A percentile compares a stretch with the other conserved stretches of the same genome.
Conservation (phyloP, 164 flowering plant genomes). For the Kalanchoe fedtschenkoi region DNA sequence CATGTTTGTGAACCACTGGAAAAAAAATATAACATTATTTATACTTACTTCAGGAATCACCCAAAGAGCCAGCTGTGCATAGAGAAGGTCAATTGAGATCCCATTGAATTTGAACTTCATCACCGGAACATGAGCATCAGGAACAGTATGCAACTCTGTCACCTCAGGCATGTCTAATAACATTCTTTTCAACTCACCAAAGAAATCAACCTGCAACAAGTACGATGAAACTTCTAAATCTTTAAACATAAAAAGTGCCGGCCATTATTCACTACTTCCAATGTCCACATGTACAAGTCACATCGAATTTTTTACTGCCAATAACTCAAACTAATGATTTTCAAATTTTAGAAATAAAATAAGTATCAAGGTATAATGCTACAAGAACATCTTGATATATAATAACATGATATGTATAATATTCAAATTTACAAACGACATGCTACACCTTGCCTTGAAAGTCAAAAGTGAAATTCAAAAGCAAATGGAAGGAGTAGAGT, state of each 20-base stretch:
- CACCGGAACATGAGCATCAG: slow-evolving; percentile 96
- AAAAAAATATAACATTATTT: neutral
- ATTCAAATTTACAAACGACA: too few relatives aligned
- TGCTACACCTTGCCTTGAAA: too few relatives aligned
- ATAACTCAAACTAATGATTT: too few relatives aligned
- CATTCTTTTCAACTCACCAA: slow-evolving; percentile 67
- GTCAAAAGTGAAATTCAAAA: slow-evolving; percentile 3
- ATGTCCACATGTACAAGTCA: too few relatives aligned
- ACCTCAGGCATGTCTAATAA: slow-evolving; percentile 87
- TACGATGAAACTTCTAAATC: slow-evolving; percentile 7
- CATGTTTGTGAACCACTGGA: neutral
- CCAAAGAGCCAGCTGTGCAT: slow-evolving; percentile 73
- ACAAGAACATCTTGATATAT: too few relatives aligned
- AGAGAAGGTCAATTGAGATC: slow-evolving; percentile 88
- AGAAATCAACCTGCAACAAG: slow-evolving; percentile 71
- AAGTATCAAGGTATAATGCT: too few relatives aligned
- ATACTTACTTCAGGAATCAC: slow-evolving; percentile 86
- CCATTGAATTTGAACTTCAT: slow-evolving; percentile 82
- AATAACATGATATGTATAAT: too few relatives aligned
- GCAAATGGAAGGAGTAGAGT: slow-evolving; percentile 7
- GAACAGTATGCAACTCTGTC: slow-evolving; percentile 80
- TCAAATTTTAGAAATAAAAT: too few relatives aligned
- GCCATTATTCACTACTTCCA: too few relatives aligned
- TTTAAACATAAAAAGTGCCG: neutral
- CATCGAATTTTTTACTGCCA: too few relatives aligned